phyloP scores from a whole-genome alignment of 108 stramenopile species.

The Pelagomonas calceolata region DNA sequence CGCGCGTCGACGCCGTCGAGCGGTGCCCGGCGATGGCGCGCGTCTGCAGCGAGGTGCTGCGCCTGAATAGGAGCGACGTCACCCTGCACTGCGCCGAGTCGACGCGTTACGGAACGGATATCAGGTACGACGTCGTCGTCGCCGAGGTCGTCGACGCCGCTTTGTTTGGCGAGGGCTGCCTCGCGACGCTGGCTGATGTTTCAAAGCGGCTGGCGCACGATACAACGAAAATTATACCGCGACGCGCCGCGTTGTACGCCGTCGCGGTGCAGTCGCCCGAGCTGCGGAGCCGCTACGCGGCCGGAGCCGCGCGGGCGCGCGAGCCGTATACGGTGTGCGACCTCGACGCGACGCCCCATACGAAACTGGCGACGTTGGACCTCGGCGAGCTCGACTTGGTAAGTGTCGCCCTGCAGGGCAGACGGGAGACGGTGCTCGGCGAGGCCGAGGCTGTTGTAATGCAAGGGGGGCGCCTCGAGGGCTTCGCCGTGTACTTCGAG shows the following conservation, averaged over 20 bases:
- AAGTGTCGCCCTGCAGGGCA: not conserved
- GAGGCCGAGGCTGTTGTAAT: not conserved
- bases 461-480: not conserved
- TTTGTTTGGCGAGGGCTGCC: not conserved
- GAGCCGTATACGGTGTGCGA: not conserved
- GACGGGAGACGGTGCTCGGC: not conserved
- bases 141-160: not conserved
- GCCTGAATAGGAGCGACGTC: not conserved
- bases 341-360: not conserved
- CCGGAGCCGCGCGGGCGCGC: not conserved
- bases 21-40: not conserved
- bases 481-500: not conserved
- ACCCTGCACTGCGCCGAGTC: not conserved
- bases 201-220: not conserved
- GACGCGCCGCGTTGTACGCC: not conserved
- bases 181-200: not conserved
- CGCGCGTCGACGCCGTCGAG: not conserved
- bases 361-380: not conserved
- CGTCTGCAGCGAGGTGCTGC: not conserved
- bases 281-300: not conserved
- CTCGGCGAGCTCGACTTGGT: not conserved
- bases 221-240: not conserved
- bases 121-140: not conserved
- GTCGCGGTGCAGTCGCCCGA: not conserved
- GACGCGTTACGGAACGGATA: not conserved